These are phyloP conservation scores for Russula sp. DNA, from an alignment of 768 basidiomycete genomes.

Conservation along the genomic window DNA sequence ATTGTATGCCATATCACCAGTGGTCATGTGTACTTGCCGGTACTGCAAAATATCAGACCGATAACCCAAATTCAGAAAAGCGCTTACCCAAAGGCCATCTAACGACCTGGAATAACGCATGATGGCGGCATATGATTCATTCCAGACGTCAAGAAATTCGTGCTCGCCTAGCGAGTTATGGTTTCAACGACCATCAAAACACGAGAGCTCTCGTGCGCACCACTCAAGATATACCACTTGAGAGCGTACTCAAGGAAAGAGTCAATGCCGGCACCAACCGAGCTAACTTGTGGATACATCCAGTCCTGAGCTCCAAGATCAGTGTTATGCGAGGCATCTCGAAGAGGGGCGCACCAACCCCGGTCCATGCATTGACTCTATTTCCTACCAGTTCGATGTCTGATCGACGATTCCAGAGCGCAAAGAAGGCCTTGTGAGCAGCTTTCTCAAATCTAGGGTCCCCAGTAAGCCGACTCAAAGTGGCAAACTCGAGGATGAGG, in stretches of 20 bases:
- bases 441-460: slow-evolving; percentile 87
- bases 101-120: slow-evolving; percentile 79
- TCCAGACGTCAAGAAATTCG: slow-evolving; percentile 37
- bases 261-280: slow-evolving; percentile 92
- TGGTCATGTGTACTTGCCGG: slow-evolving; percentile 68
- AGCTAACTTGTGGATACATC: slow-evolving; percentile 68
- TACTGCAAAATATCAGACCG: slow-evolving; percentile 45
- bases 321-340: background rate
- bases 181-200: background rate
- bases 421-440: slow-evolving; percentile 87
- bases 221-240: slow-evolving; percentile 87
- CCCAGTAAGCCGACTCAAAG: slow-evolving; percentile 83
- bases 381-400: slow-evolving; percentile 85
- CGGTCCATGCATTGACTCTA: slow-evolving; percentile 73
- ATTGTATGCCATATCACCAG: slow-evolving; percentile 59
- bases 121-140: slow-evolving; percentile 33
- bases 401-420: slow-evolving; percentile 88
- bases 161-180: slow-evolving; percentile 30
- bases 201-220: slow-evolving; percentile 35
- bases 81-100: slow-evolving; percentile 83
- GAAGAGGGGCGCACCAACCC: slow-evolving; percentile 44
- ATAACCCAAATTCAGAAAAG: background rate
- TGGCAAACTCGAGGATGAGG: slow-evolving; percentile 90
- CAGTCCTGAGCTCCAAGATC: slow-evolving; percentile 45
- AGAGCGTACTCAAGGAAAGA: slow-evolving; percentile 93